Evolutionary conservation across 345 rosid species (phyloP), one percentile per base, ranked within the genome.

Genomic region (Brassica cretica): DNA sequence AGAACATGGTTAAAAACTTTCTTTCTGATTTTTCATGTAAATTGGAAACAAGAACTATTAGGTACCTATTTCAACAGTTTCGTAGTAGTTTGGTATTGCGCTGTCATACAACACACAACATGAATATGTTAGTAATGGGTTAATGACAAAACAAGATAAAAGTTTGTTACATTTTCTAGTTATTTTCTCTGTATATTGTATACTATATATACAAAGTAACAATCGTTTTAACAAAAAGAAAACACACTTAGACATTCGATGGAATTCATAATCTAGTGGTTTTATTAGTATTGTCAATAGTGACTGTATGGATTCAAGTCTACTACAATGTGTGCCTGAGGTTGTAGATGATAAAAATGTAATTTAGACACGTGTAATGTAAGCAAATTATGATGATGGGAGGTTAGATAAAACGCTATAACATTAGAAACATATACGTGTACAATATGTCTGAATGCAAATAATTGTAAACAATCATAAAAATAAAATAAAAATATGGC

Each of bases 1-100:
- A 24, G 41, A 66, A 73, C 64, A 67, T 67, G 77, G 69, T 60
- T 72, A 30, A 58, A 59, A 60, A 66, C 63, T 66, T 64, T 77
- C 39, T 77, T 12, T 18, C 49, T 58, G 55, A 65, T 27, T 59
- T 37, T 59, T 78, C 68, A 72, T 39, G 18, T 78, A 44, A 14
- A 71, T 70, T 71, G 64, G 39, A 46, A 64, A 41, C 29, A 30
- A 66, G 25, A 55, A 21, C 76, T 64, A 71, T 64, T 53, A 14
- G 6, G 30, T 18, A 70, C 70, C 9, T 70, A 55, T 16, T 51
- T 70, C 64, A 63, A 27, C 44, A 51, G 72, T 10, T 27, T 55
- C 53, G 11, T 19, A 55, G 39, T 68, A 68, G 64, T 70, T 14
- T 16, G 64, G 49, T 49, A n/a, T 62, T 56, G 6, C 27, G 73